Conservation (phyloP, 441 rosid genomes). For the Gossypium gossypioides region DNA sequence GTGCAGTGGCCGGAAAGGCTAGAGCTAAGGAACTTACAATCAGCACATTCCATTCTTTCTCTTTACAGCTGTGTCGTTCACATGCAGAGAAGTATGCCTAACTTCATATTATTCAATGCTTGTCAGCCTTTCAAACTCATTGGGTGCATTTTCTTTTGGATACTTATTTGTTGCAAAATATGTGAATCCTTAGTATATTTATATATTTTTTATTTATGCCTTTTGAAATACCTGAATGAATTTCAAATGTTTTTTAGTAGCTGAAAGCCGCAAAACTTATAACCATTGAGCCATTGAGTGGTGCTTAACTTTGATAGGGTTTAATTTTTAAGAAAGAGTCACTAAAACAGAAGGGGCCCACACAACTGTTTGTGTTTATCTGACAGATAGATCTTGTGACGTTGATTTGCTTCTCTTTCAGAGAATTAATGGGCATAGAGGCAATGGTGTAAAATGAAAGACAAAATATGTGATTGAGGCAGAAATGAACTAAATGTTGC, state of each 20-base stretch:
- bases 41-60: constrained; percentile 94
- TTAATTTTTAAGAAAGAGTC: neutral
- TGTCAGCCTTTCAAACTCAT: neutral
- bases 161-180: neutral
- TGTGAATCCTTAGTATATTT: neutral
- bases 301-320: neutral
- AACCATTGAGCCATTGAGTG: neutral
- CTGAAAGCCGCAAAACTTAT: neutral
- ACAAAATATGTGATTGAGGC: neutral
- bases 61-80: constrained; percentile 82
- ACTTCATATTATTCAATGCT: neutral
- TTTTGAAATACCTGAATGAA: neutral
- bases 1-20: constrained; percentile 69
- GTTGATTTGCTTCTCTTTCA: neutral
- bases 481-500: neutral
- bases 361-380: neutral
- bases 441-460: neutral
- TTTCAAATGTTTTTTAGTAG: constrained; percentile 4
- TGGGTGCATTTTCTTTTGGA: neutral
- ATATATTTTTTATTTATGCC: neutral
- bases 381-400: neutral
- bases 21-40: constrained; percentile 67
- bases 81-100: constrained; percentile 80
- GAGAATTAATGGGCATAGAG: neutral
- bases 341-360: neutral